Evolutionary conservation across 179 eudicot genomes (phyloP), one percentile per base, ranked within the genome.

Genomic region (Beta lomatogona): DNA sequence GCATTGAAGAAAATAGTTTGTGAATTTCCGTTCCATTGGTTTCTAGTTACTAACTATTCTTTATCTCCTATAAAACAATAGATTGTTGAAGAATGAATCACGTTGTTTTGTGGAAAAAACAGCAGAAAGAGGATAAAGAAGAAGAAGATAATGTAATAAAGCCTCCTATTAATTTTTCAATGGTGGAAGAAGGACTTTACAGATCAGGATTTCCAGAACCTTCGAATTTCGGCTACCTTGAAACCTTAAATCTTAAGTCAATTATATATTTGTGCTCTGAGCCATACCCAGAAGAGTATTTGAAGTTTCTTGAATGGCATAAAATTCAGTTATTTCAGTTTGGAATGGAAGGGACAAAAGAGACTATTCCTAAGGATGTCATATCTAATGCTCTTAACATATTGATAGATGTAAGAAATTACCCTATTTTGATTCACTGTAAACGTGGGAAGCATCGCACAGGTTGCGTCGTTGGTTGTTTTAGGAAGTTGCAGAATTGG

Each of bases 361-460:
- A 96, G 81, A 92, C 96, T 79, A 91, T 96, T 69, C 98, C 99
- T 8, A 93, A 87, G 82, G 98, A 89, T 58, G 82, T 86, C 45
- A 93, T 96, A 73, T 91, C 89, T 25, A 83, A 88, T 80, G 99
- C 98, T 63, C 89, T 96, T 52, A 81, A 86, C 83, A 89, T 94
- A 41, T 86, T 92, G 55, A 82, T 94, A 77, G 98, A 94, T 89
- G 88, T 85, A 71, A 86, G 89, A 79, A 92, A 91, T 76, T 91
- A 87, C 68, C 98, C 98, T 4, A 86, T 91, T 46, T 84, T 94
- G 61, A 91, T 94, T 73, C 98, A 94, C 77, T 94, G 98, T 91
- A 94, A 91, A 74, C 88, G 97, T 28, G 98, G 98, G 63, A 94
- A 94, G 97, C 98, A 94, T 85, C 93, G 98, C n/a, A 94, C 98